phyloP scores from a whole-genome alignment of 2,329 filamentous ascomycete genomes.

The Alternaria triticina region DNA sequence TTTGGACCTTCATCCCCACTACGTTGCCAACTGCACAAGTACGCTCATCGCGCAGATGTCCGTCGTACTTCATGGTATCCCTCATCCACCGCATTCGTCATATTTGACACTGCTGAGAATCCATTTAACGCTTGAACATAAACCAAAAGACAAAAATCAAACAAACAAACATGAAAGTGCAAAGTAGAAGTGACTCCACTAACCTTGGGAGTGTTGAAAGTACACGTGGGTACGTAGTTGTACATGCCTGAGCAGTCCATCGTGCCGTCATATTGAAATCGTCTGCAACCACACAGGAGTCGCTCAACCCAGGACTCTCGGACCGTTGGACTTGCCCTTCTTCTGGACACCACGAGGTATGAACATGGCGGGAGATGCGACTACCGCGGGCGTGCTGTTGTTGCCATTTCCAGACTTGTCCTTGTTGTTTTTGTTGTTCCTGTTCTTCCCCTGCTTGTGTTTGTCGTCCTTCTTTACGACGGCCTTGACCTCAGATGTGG shows the following conservation, averaged over 20 bases:
- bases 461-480: conserved; percentile 61
- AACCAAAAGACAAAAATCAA: not conserved
- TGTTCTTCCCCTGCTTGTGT: conserved; percentile 53
- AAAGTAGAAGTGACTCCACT: not conserved
- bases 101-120: not conserved
- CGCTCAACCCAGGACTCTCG: conserved; percentile 37
- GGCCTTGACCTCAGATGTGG: conserved; percentile 89
- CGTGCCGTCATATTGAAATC: not conserved
- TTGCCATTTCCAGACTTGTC: conserved; percentile 16
- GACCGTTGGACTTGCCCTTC: conserved; percentile 39
- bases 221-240: not conserved
- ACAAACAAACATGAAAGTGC: not conserved
- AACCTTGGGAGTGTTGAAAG: not conserved
- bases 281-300: not conserved
- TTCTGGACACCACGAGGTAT: conserved; percentile 40
- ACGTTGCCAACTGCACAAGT: not conserved
- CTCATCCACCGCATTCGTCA: not conserved
- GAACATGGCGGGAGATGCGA: conserved; percentile 29
- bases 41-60: not conserved
- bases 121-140: not conserved
- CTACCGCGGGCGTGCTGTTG: conserved; percentile 16
- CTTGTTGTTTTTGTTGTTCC: conserved; percentile 55
- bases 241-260: not conserved
- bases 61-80: not conserved
- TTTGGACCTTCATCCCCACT: fast-evolving